phyloP scores from a whole-genome alignment of 768 basidiomycete species.

The Termitomyces sp. region DNA sequence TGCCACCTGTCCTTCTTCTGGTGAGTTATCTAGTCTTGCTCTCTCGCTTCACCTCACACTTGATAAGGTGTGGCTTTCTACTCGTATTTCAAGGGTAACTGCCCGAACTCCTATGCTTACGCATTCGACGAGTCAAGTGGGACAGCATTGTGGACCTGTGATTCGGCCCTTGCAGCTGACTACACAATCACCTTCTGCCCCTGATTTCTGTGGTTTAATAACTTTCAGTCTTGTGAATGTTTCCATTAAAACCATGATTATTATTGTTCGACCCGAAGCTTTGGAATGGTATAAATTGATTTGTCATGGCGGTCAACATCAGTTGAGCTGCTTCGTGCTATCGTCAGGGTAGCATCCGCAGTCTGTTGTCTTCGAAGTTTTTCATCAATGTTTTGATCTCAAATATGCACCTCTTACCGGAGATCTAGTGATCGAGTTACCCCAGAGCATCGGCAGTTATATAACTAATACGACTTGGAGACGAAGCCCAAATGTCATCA shows the following conservation, averaged over 20 bases:
- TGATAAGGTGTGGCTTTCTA: slow-evolving; percentile 18
- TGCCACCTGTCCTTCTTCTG: slow-evolving; percentile 28
- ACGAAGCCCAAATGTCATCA: not conserved
- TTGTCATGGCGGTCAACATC: not conserved
- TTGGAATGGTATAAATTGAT: not conserved
- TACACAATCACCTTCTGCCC: slow-evolving; percentile 27
- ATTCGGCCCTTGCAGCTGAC: slow-evolving; percentile 20
- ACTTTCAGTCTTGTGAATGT: not conserved
- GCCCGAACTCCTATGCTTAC: slow-evolving; percentile 33
- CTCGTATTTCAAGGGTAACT: slow-evolving; percentile 22
- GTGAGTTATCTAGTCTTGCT: slow-evolving; percentile 13
- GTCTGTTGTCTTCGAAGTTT: no score
- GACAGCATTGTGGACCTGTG: slow-evolving; percentile 41
- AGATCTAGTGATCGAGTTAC: no score
- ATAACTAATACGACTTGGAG: no score
- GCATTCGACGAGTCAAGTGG: slow-evolving; percentile 41
- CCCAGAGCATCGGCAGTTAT: no score
- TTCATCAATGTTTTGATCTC: not conserved
- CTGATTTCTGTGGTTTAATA: not conserved
- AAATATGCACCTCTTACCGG: not conserved
- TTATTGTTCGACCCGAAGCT: not conserved
- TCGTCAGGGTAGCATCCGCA: no score
- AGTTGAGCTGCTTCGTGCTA: no score
- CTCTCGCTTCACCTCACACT: not conserved
- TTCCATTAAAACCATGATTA: not conserved